Evolutionary conservation across 805 yeast genomes (phyloP), one percentile per base, ranked within the genome.

Genomic region (Monosporozyma solicola): DNA sequence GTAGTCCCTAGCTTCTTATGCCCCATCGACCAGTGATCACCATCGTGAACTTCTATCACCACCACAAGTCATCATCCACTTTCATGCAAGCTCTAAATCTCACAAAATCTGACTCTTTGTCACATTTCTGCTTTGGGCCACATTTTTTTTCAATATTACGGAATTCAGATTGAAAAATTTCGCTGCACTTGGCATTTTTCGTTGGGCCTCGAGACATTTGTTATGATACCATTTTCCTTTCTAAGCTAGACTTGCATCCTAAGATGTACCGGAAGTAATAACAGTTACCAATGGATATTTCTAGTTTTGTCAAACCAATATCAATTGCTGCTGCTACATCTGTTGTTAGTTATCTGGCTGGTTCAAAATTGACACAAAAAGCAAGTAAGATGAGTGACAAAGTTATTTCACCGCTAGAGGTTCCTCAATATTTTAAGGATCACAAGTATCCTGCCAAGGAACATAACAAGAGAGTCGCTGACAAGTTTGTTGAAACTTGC

Each of bases 361-460:
- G 31, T 13, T 43, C 31, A 24, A 43, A 43, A 43, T 13, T 24
- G 13, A 16, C 41, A 24, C 32, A 29, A 45, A 22, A 16, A 7
- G 37, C 41, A 49, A 25, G 22, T 2, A 16, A 39, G 16, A 48
- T 35, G n/a, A 51, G 50, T 49, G 47, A 45, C 3, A 47, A 41
- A 13, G 22, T 60, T 8, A 61, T 59, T 29, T 57, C 61, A 41
- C 58, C 60, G 11, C 56, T 53, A 24, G 47, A 57, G 25, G 35
- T 61, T 20, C 68, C 68, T n/a, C 45, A n/a, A 15, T 53, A 52
- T 9, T 50, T 60, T 16, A 52, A 54, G 39, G 60, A 62, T 24
- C 59, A 60, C 54, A 85, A 85, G 61, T 91, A 91, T 64, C 97
- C 97, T 11, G 92, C 97, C 11, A 88, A 83, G 59, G 72, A 70